Percentiles rank a stretch among this genome's conserved stretches.
phyloP scores from a whole-genome alignment of 106 monocot genomes.

The Dendrobium nobile region DNA sequence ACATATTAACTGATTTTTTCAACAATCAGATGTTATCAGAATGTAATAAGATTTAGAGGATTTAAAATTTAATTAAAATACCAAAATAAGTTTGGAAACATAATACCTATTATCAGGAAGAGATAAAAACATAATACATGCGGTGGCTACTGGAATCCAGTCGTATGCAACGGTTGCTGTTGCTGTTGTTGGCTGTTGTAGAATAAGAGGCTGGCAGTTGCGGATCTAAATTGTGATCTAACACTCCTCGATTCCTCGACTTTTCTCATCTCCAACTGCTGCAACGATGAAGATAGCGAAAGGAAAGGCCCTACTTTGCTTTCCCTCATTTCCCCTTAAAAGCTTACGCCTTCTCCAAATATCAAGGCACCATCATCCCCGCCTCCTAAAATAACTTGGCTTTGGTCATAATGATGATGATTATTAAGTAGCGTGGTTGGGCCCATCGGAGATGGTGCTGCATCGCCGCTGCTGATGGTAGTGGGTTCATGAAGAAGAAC shows the following conservation, averaged over 20 bases:
- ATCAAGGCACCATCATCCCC: neutral
- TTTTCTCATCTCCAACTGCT: slow-evolving; percentile 69
- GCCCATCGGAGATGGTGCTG: slow-evolving; percentile 13
- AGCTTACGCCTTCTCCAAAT: neutral
- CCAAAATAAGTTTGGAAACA: no score
- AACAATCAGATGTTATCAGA: no score
- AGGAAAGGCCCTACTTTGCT: slow-evolving; percentile 63
- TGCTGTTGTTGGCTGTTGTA: slow-evolving; percentile 26
- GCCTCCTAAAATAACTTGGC: neutral
- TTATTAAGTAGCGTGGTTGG: slow-evolving; percentile 9
- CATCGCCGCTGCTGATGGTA: slow-evolving; percentile 5
- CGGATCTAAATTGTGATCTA: slow-evolving; percentile 13
- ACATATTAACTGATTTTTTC: no score
- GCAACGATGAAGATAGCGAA: slow-evolving; percentile 66
- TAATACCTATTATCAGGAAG: no score
- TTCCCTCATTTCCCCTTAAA: slow-evolving; percentile 32
- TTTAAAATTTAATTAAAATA: no score
- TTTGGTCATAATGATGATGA: slow-evolving; percentile 24
- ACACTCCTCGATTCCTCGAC: slow-evolving; percentile 46
- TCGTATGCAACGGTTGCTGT: slow-evolving; percentile 9
- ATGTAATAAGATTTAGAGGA: no score
- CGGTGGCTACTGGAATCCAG: slow-evolving; percentile 13
- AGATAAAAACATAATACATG: no score
- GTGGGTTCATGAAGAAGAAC: slow-evolving; percentile 46
- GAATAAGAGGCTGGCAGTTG: slow-evolving; percentile 31